Conservation (phyloP, 352 stramenopile species). For the Phytophthora pisi region DNA sequence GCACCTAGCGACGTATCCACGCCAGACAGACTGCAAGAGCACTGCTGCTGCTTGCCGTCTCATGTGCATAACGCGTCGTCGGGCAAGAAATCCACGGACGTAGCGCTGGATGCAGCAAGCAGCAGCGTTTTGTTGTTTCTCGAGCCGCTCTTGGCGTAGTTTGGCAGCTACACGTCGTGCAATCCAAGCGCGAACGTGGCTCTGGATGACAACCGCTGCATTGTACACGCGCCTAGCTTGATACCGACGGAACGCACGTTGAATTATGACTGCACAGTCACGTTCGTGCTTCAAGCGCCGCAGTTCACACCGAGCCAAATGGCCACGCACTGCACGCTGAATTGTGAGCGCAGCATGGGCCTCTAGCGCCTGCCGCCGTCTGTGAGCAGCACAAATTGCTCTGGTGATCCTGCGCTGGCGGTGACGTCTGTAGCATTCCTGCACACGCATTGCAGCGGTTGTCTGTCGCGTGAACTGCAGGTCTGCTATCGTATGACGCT, state of each 20-base stretch:
- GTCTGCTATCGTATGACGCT: conserved; percentile 41
- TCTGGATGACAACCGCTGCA: conserved; percentile 51
- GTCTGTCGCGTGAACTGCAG: conserved; percentile 26
- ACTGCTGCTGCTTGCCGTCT: conserved; percentile 25
- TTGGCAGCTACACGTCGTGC: conserved; percentile 14
- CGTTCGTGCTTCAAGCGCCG: conserved; percentile 17
- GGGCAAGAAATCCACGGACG: conserved; percentile 36
- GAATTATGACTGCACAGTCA: conserved; percentile 43
- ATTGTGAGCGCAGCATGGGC: conserved; percentile 27
- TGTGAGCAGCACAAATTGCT: conserved; percentile 33
- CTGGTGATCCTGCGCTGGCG: conserved; percentile 45
- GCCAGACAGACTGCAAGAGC: conserved; percentile 42
- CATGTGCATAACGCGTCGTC: conserved; percentile 20
- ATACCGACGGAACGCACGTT: conserved; percentile 40
- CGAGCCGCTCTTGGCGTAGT: conserved; percentile 22
- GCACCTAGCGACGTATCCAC: conserved; percentile 29
- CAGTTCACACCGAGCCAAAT: conserved; percentile 30
- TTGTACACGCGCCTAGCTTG: conserved; percentile 25
- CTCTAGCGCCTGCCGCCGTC: conserved; percentile 32
- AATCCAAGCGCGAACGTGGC: conserved; percentile 34
- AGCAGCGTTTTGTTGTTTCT: conserved; percentile 23
- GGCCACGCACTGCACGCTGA: conserved; percentile 39
- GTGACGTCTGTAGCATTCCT: conserved; percentile 40
- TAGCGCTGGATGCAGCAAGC: conserved; percentile 49
- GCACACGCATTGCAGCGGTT: conserved; percentile 43